Base-by-base conservation (phyloP, 805 yeast species). In the Kurtzmaniella fragi region DNA sequence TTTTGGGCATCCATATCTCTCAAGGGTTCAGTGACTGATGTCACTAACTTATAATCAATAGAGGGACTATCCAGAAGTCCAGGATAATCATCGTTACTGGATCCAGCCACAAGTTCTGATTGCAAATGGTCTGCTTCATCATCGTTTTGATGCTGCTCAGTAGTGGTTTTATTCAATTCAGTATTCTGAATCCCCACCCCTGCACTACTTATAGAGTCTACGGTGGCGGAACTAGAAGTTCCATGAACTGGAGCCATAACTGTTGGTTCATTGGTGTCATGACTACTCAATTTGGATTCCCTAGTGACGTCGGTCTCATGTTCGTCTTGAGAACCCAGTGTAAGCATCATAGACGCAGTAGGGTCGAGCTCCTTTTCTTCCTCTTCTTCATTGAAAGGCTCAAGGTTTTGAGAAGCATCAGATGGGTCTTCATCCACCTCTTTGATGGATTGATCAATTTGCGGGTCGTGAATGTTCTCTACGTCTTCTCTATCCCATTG, bases 1-100 rank as follows among this genome's bases (percentile, higher is more conserved):
- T 83, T 84, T 2, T 84, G 80, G 37, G 61, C 53, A 41, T 86
- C 93, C 38, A 75, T 67, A 53, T 84, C 91, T 50, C 82, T 77
- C 40, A 75, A 71, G 2, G 95, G 93, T 16, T 72, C 71, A 2
- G 71, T 56, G 5, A 84, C 87, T n/a, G 45, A 39, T 17, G 64
- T 41, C n/a, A 46, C 42, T 17, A 56, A 12, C 46, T 29, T 38
- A 38, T 17, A 8, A 8, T 31, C 17, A 12, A 16, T n/a, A 3
- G 32, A 12, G 11, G 28, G 13, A 11, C 23, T 20, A 5, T 17
- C 25, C 25, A 20, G 25, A 14, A 14, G 8, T 37, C 28, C 25
- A 14, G 25, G 6, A 6, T 15, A 14, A 27, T 35, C 10, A 16
- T 16, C n/a, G 6, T 32, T 15, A 3, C 6, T 4, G 13, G 13